Base-by-base conservation (phyloP, 257 asterid genomes). In the Haberlea rhodopensis region DNA sequence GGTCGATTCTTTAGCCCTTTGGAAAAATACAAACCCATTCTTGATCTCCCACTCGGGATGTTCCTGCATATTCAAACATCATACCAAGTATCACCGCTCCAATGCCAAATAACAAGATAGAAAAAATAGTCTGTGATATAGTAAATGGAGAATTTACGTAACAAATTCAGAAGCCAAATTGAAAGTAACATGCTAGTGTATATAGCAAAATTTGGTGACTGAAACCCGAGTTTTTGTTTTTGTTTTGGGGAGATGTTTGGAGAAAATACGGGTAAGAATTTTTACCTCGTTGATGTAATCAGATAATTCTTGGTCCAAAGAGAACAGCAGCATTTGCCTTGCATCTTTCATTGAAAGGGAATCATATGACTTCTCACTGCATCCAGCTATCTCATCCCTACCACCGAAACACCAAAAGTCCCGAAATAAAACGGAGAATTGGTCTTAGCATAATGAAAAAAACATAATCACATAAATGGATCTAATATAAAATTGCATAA, bases 321-420 rank as follows among this genome's bases (percentile, higher is more conserved):
- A 75, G 67, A 79, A 89, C 45, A 92, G 64, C 75, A 89, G 74
- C 80, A 89, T 87, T 64, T 87, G 84, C 25, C 32, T 73, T 0
- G 94, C 94, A 62, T 89, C 92, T 13, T 61, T 81, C 15, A 85
- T 27, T 51, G 97, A 87, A 52, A 92, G 94, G 72, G 84, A 72
- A 65, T 89, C 97, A 7, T 89, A 92, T 22, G 99, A 89, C 79
- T 87, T 89, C 77, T 91, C 97, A 45, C 95, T 82, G 84, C 99
- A 89, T 37, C 99, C 99, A 74, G 96, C 89, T 75, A 89, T 89
- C 85, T 89, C 97, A 75, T 92, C 99, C 82, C 96, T 89, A 67
- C 53, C 57, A 77, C 73, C 37, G 52, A 63, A n/a, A 73, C n/a
- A 56, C 48, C 65, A 23, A 32, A 75, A 27, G 54, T 16, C 65